Percentiles rank a stretch among this genome's conserved stretches.
Evolutionary conservation across 148 eudicot genomes (phyloP).

Genomic region (Fagopyrum tataricum): DNA sequence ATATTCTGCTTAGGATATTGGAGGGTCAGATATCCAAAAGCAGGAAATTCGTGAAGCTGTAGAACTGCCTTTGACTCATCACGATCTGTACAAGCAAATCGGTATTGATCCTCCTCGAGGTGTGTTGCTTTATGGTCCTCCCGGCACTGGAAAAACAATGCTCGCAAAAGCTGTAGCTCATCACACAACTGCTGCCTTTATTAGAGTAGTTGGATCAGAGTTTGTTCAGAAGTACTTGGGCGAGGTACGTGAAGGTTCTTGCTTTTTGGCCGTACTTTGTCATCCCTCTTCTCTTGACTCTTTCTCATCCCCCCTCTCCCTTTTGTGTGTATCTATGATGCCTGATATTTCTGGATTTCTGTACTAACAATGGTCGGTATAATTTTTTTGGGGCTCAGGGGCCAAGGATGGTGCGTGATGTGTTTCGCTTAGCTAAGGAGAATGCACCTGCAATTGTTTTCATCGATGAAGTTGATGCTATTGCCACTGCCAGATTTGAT

Average conservation of each 20-base stretch:
- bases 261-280: background rate
- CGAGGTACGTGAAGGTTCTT: constrained; percentile 44
- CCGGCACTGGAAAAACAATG: constrained; percentile 17
- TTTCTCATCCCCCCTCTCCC: background rate
- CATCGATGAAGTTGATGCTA: constrained; percentile 94
- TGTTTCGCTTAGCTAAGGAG: constrained; percentile 91
- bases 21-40: constrained; percentile 95
- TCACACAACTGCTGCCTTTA: constrained; percentile 88
- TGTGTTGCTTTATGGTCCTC: constrained; percentile 21
- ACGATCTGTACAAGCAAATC: constrained; percentile 22
- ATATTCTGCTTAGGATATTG: constrained; percentile 56
- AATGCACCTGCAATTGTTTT: constrained; percentile 94
- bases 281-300: background rate
- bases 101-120: constrained; percentile 26
- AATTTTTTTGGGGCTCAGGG: constrained; percentile 35
- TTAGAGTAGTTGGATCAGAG: constrained; percentile 93
- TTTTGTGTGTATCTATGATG: background rate
- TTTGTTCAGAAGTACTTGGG: constrained; percentile 95
- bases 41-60: constrained; percentile 75
- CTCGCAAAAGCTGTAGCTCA: constrained; percentile 88
- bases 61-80: constrained; percentile 25
- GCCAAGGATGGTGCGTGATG: constrained; percentile 96
- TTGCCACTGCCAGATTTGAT: constrained; percentile 96
- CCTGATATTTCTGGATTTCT: background rate
- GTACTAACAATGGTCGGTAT: background rate